These are phyloP conservation scores for Petasospora fabianii DNA, from an alignment of 1,139 yeast genomes.

Conservation along the genomic window DNA sequence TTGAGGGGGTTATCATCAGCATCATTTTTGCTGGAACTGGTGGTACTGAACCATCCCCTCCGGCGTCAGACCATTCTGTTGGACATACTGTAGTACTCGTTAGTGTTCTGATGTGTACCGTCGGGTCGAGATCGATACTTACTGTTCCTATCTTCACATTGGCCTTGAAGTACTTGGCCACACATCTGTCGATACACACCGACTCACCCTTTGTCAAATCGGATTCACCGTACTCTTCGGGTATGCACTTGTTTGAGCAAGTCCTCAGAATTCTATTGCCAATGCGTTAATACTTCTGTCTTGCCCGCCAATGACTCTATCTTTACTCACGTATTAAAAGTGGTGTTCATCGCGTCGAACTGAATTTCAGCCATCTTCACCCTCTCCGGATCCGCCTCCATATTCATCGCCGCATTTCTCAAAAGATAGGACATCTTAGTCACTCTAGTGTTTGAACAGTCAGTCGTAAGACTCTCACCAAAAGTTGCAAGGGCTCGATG, in stretches of 20 bases:
- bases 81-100: constrained; percentile 21
- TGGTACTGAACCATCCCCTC: constrained; percentile 22
- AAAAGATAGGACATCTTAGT: constrained; percentile 75
- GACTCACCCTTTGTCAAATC: constrained; percentile 78
- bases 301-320: no score
- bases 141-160: constrained; percentile 58
- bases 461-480: no score
- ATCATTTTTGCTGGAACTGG: constrained; percentile 10
- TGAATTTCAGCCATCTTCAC: constrained; percentile 72
- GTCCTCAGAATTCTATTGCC: constrained; percentile 41
- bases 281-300: background rate
- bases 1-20: no score
- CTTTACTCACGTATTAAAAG: constrained; percentile 56
- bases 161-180: constrained; percentile 64
- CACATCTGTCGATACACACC: constrained; percentile 87
- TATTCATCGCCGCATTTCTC: constrained; percentile 29
- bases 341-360: constrained; percentile 64
- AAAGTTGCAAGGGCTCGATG: background rate
- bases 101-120: constrained; percentile 4
- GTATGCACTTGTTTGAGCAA: constrained; percentile 71
- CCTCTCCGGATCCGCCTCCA: constrained; percentile 63
- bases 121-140: constrained; percentile 8
- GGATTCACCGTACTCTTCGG: constrained; percentile 70
- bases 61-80: constrained; percentile 23
- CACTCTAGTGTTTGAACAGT: no score